These are phyloP conservation scores for Moniliella sp. DNA, from an alignment of 1,284 basidiomycete genomes.

Conservation along the genomic window DNA sequence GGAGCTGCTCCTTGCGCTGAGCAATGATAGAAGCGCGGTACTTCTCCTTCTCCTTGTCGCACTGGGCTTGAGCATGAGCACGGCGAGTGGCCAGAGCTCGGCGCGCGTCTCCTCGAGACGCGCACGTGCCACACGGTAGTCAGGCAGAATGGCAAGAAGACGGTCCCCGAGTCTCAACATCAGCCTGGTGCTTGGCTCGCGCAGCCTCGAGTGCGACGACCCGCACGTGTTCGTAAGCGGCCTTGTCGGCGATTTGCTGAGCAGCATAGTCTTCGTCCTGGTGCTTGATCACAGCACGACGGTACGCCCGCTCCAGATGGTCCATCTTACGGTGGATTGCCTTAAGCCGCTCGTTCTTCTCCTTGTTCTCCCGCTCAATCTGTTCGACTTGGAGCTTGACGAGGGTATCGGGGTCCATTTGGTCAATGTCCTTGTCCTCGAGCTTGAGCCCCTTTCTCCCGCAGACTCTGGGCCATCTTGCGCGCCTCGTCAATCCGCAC, in stretches of 20 bases:
- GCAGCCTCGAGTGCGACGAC: slow-evolving; percentile 40
- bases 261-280: slow-evolving; percentile 65
- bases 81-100: slow-evolving; percentile 54
- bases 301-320: slow-evolving; percentile 81
- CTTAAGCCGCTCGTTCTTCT: slow-evolving; percentile 60
- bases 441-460: slow-evolving; percentile 68
- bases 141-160: slow-evolving; percentile 51
- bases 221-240: slow-evolving; percentile 43
- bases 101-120: slow-evolving; percentile 46
- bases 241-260: slow-evolving; percentile 52
- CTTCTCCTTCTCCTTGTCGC: slow-evolving; percentile 62
- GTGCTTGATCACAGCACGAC: slow-evolving; percentile 74
- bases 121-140: slow-evolving; percentile 47
- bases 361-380: slow-evolving; percentile 84
- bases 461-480: slow-evolving; percentile 66
- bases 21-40: slow-evolving; percentile 33
- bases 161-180: slow-evolving; percentile 58
- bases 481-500: slow-evolving; percentile 66
- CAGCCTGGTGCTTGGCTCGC: slow-evolving; percentile 47
- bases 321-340: slow-evolving; percentile 75
- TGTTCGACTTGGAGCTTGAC: slow-evolving; percentile 52
- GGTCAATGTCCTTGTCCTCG: slow-evolving; percentile 53
- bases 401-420: slow-evolving; percentile 66
- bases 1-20: slow-evolving; percentile 7
- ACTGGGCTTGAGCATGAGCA: slow-evolving; percentile 43